phyloP scores from a whole-genome alignment of 2,329 filamentous ascomycete genomes.

The Simplicillium aogashimaense region DNA sequence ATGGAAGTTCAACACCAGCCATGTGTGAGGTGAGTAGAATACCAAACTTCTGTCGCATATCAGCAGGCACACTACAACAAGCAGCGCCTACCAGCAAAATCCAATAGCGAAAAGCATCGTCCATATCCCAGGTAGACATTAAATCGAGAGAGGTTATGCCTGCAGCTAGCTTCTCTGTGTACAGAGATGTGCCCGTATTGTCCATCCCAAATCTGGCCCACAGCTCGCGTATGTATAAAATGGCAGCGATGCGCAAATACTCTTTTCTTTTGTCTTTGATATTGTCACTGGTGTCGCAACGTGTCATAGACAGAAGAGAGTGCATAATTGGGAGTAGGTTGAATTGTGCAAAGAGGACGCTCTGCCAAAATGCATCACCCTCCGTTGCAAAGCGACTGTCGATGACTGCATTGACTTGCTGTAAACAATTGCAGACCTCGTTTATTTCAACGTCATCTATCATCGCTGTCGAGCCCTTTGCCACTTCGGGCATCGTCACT shows the following conservation, averaged over 20 bases:
- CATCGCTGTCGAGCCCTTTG: no score
- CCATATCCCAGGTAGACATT: background rate
- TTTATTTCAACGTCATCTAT: no score
- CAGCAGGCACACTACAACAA: background rate
- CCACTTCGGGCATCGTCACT: no score
- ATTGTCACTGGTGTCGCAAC: background rate
- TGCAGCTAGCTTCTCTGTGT: background rate
- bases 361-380: background rate
- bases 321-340: background rate
- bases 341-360: slow-evolving; percentile 1
- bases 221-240: background rate
- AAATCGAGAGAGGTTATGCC: background rate
- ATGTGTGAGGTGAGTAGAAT: background rate
- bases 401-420: no score
- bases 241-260: background rate
- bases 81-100: background rate
- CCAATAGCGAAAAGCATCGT: background rate
- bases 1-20: background rate
- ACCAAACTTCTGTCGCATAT: background rate
- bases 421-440: no score
- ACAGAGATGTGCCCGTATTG: background rate
- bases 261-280: background rate
- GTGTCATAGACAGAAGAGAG: background rate
- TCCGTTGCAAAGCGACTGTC: background rate
- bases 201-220: slow-evolving; percentile 2